Evolutionary conservation across 2,329 filamentous ascomycete genomes (phyloP), one percentile per base, ranked within the genome.

Genomic region (Dactylellina parvicollis): DNA sequence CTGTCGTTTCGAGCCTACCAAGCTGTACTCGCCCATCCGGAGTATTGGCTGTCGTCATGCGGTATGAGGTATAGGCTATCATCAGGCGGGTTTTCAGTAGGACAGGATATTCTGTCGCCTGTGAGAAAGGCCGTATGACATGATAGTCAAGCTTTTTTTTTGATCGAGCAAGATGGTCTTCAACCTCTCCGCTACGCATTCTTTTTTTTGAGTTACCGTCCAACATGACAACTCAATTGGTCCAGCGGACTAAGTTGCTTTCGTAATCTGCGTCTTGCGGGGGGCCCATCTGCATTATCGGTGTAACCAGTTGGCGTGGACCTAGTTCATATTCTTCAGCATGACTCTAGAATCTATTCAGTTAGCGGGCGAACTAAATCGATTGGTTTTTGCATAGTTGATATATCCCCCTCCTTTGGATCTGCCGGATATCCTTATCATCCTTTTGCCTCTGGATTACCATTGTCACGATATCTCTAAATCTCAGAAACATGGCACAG

Each of bases 211-310:
- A 56, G 69, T 56, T 66, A 49, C 42, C 40, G 46, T 73, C 32
- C 40, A 66, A 66, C 54, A 66, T 56, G 69, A 73, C 47, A 55
- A 60, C 69, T 73, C 60, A 55, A 73, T 59, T 55, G 54, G 22
- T 40, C 49, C 26, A 38, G 44, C 18, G 34, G 30, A 49, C 10
- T 24, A 32, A 38, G 30, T 32, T 40, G 54, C 36, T 66, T 60
- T 73, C 60, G 60, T 73, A 66, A 73, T 66, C 26, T 66, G 52
- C 60, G 18, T 65, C 67, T 64, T 40, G 59, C 47, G 61, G 52
- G 69, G 57, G 69, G 57, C 20, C 49, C 50, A 56, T 50, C 36
- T 20, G 57, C 50, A 62, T 52, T 49, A 22, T 73, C 40, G 26
- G 69, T 73, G 69, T 73, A 66, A 73, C 69, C 36, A 32, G 30